Evolutionary conservation across 2,329 filamentous ascomycete species (phyloP).

Genomic region (Bertia moriformis): DNA sequence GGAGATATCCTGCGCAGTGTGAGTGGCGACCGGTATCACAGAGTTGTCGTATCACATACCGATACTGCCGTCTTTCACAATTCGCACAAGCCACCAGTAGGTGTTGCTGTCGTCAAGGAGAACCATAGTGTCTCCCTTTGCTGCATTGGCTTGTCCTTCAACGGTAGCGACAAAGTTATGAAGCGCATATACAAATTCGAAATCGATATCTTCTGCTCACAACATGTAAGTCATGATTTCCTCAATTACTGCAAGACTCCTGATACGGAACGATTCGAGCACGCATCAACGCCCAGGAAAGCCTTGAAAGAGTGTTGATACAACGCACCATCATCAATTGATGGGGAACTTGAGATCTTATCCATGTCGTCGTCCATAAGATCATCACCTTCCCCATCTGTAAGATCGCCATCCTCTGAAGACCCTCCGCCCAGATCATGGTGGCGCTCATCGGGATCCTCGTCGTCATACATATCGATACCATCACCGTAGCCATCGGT

Average conservation of each 20-base stretch:
- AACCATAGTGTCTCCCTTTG: slow-evolving; percentile 68
- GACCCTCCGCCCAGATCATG: slow-evolving; percentile 14
- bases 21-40: neutral
- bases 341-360: slow-evolving; percentile 64
- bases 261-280: too few relatives aligned
- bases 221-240: slow-evolving; percentile 47
- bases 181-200: slow-evolving; percentile 65
- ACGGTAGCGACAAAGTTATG: slow-evolving; percentile 66
- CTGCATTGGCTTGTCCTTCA: slow-evolving; percentile 64
- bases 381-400: slow-evolving; percentile 44
- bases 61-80: slow-evolving; percentile 65
- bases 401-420: slow-evolving; percentile 26
- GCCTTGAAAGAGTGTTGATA: too few relatives aligned
- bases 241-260: too few relatives aligned
- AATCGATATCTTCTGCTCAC: slow-evolving; percentile 63
- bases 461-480: neutral
- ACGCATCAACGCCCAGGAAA: too few relatives aligned
- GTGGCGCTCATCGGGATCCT: slow-evolving; percentile 6
- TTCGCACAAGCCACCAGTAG: slow-evolving; percentile 68
- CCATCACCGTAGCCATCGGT: neutral
- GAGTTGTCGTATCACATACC: slow-evolving; percentile 5
- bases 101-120: slow-evolving; percentile 65
- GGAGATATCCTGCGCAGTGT: slow-evolving; percentile 43
- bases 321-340: slow-evolving; percentile 63
- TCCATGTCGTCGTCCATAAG: slow-evolving; percentile 57